Conservation (phyloP, 2,329 filamentous ascomycete genomes). For the Orbilia quercus region DNA sequence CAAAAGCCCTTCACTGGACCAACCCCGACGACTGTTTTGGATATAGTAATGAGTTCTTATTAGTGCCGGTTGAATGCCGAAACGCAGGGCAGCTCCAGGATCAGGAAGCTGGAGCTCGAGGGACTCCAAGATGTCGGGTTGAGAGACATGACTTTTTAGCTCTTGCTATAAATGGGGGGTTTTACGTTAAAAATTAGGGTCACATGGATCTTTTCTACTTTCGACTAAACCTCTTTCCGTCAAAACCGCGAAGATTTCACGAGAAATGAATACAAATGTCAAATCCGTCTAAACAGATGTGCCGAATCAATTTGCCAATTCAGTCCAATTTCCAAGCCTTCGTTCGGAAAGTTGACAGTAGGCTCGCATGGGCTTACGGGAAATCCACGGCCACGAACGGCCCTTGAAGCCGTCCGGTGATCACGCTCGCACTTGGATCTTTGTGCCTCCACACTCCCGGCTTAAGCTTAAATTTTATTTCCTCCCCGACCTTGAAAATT, state of each 20-base stretch:
- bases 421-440: slow-evolving; percentile 42
- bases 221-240: slow-evolving; percentile 55
- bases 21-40: slow-evolving; percentile 54
- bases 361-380: slow-evolving; percentile 50
- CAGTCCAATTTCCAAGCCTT: slow-evolving; percentile 34
- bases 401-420: slow-evolving; percentile 55
- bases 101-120: slow-evolving; percentile 56
- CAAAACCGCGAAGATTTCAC: slow-evolving; percentile 41
- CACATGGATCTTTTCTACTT: slow-evolving; percentile 55
- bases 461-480: slow-evolving; percentile 54
- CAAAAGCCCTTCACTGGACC: slow-evolving; percentile 26
- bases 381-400: slow-evolving; percentile 54
- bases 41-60: slow-evolving; percentile 40
- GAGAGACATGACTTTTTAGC: slow-evolving; percentile 27
- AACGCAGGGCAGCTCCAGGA: slow-evolving; percentile 56
- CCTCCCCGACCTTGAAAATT: too few relatives aligned
- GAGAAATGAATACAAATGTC: slow-evolving; percentile 32
- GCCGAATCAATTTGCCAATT: slow-evolving; percentile 44
- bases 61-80: slow-evolving; percentile 57
- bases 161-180: slow-evolving; percentile 55
- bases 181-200: slow-evolving; percentile 50
- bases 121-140: slow-evolving; percentile 31
- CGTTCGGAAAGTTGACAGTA: slow-evolving; percentile 49
- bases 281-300: slow-evolving; percentile 27
- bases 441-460: slow-evolving; percentile 33